These are phyloP conservation scores for Acaromyces ingoldii DNA, from an alignment of 1,284 basidiomycete species.

Conservation along the genomic window DNA sequence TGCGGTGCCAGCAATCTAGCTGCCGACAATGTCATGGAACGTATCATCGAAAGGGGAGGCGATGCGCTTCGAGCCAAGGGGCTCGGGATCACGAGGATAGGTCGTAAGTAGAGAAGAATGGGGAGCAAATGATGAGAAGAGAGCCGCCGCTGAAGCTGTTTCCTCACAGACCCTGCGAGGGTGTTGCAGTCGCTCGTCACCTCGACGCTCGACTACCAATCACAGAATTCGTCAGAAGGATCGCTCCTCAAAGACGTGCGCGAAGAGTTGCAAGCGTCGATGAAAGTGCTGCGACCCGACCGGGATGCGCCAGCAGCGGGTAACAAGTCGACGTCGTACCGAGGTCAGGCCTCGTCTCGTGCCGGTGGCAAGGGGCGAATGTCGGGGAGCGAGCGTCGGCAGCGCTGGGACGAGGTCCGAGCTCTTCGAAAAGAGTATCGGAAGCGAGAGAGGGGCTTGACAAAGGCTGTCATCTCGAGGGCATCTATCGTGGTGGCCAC, in stretches of 20 bases:
- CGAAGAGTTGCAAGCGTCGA: constrained; percentile 24
- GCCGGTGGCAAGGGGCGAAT: constrained; percentile 2
- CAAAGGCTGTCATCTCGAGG: constrained; percentile 69
- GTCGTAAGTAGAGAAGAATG: constrained; percentile 64
- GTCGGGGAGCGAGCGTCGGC: constrained; percentile 69
- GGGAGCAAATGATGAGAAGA: background rate
- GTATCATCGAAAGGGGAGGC: constrained; percentile 11
- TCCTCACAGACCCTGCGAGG: constrained; percentile 85
- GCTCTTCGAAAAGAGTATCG: constrained; percentile 89
- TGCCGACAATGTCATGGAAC: constrained; percentile 57
- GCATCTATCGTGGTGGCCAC: constrained; percentile 85
- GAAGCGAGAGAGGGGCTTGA: constrained; percentile 75
- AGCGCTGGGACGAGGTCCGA: constrained; percentile 85
- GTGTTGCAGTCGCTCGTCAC: constrained; percentile 73
- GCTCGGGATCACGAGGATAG: constrained; percentile 34
- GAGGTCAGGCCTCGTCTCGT: constrained; percentile 4
- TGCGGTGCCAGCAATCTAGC: constrained; percentile 88
- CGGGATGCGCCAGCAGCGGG: constrained; percentile 22
- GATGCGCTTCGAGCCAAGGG: constrained; percentile 23
- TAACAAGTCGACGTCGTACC: constrained; percentile 36
- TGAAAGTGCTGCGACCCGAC: constrained; percentile 9
- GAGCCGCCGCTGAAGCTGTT: no score
- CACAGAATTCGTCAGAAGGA: constrained; percentile 53
- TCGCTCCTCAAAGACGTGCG: constrained; percentile 39
- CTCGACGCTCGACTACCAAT: constrained; percentile 82